These are phyloP conservation scores for Fusarium staphyleae DNA, from an alignment of 2,329 filamentous ascomycete species.

Conservation along the genomic window DNA sequence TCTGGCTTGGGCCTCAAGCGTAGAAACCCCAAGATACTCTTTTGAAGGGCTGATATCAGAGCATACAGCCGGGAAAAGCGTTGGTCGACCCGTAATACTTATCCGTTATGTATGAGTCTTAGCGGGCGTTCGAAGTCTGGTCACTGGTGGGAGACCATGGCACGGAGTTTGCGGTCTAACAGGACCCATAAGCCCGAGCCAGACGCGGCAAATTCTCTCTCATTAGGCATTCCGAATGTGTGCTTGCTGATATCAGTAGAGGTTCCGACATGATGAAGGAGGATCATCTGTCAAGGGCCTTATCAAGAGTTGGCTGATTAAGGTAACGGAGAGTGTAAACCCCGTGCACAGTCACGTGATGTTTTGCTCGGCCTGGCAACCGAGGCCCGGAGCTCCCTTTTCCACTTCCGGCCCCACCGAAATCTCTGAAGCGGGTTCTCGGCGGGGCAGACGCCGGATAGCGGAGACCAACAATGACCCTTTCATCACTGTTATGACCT, in stretches of 20 bases:
- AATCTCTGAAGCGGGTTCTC: background rate
- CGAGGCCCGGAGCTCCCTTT: background rate
- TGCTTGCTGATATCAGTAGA: background rate
- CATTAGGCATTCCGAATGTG: background rate
- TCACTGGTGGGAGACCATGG: constrained; percentile 5
- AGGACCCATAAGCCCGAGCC: constrained; percentile 27
- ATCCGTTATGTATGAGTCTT: constrained; percentile 8
- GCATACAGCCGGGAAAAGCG: constrained; percentile 8
- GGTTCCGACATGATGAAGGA: background rate
- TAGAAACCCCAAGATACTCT: background rate
- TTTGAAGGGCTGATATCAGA: constrained; percentile 9
- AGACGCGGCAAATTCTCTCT: constrained; percentile 3
- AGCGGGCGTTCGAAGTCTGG: background rate
- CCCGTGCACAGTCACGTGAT: constrained; percentile 23
- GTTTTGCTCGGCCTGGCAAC: background rate
- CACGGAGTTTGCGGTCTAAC: constrained; percentile 29
- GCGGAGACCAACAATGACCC: background rate
- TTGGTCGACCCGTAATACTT: constrained; percentile 4
- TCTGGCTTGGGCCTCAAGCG: constrained; percentile 4
- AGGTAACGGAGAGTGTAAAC: background rate
- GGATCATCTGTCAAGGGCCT: constrained; percentile 3
- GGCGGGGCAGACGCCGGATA: background rate
- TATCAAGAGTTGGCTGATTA: constrained; percentile 21
- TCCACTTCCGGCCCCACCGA: background rate
- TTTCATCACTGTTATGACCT: background rate